Conservation (phyloP, 495 filamentous ascomycete genomes). For the Neurospora africana region DNA sequence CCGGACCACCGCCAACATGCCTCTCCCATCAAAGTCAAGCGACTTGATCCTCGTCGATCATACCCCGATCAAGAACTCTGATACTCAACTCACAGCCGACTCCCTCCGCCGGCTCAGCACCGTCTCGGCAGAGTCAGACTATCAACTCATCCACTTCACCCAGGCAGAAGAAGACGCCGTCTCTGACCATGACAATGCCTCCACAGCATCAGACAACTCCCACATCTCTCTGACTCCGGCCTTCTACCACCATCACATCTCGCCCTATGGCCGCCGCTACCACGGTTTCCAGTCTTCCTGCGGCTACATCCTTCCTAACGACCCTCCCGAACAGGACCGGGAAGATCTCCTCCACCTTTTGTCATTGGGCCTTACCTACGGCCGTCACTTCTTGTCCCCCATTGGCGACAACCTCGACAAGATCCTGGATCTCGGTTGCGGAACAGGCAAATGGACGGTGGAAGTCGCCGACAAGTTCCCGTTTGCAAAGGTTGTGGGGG, state of each 20-base stretch:
- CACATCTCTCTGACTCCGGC: neutral
- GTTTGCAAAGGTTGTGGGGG: constrained; percentile 21
- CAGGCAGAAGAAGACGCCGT: neutral
- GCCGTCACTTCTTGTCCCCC: constrained; percentile 42
- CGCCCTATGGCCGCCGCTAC: constrained; percentile 46
- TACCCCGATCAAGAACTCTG: neutral
- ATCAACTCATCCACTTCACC: neutral
- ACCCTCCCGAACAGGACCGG: constrained; percentile 15
- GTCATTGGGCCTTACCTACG: constrained; percentile 36
- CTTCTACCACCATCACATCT: constrained; percentile 26
- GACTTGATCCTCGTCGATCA: neutral
- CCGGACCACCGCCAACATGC: neutral
- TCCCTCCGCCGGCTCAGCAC: neutral
- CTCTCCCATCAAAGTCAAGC: neutral
- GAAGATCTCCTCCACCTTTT: constrained; percentile 47
- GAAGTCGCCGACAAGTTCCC: constrained; percentile 36
- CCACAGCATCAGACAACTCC: neutral
- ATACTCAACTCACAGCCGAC: neutral
- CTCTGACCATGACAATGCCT: neutral
- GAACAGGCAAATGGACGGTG: constrained; percentile 53
- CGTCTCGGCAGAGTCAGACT: neutral
- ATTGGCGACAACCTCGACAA: constrained; percentile 32
- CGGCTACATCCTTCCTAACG: constrained; percentile 19
- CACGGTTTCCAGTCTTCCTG: constrained; percentile 5
- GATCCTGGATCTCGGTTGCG: constrained; percentile 53